Evolutionary conservation across 75 land plant species (phyloP).

Genomic region (Picea glauca): DNA sequence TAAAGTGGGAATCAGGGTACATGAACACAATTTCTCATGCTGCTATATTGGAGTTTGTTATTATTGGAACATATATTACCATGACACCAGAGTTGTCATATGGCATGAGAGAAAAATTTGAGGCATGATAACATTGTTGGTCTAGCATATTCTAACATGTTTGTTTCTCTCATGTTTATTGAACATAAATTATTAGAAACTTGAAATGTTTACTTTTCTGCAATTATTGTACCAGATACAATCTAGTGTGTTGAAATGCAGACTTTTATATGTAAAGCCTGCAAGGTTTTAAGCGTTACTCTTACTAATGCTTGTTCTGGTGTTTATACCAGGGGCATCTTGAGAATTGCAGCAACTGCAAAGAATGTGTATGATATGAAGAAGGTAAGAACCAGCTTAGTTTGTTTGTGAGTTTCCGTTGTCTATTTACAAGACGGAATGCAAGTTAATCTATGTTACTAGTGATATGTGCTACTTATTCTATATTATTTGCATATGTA

Average conservation of each 20-base stretch:
- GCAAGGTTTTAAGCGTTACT: neutral
- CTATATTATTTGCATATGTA: neutral
- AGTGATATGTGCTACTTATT: neutral
- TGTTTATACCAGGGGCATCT: constrained; percentile 11
- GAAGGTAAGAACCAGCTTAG: neutral
- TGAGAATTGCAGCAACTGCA: neutral
- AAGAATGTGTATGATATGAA: constrained; percentile 5
- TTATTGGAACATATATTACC: no score
- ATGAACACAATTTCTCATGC: no score
- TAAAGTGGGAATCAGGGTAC: no score
- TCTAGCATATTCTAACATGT: no score
- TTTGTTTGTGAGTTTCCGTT: neutral
- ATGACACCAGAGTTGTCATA: no score
- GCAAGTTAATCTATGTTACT: neutral
- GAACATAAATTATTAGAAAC: no score
- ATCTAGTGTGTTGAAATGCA: no score
- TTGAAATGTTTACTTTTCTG: neutral
- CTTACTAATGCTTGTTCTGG: neutral
- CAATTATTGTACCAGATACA: neutral
- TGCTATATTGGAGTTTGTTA: no score
- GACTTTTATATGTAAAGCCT: neutral
- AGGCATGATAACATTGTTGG: no score
- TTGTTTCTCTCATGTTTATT: no score
- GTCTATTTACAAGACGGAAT: neutral
- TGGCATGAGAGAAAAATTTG: no score